phyloP scores from a whole-genome alignment of 768 basidiomycete genomes.

The Amyloporia xantha region DNA sequence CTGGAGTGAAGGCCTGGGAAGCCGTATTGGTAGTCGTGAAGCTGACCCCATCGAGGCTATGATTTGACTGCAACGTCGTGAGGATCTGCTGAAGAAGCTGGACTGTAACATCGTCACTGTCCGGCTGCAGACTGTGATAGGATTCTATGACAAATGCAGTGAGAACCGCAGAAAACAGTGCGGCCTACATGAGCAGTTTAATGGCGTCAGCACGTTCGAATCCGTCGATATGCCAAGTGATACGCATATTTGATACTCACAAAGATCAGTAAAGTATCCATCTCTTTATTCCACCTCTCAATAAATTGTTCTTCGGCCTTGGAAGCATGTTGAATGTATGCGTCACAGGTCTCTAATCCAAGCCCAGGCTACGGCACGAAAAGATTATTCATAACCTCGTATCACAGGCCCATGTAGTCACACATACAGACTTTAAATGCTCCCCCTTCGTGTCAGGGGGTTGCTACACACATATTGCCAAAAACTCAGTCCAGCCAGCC shows the following conservation, averaged over 20 bases:
- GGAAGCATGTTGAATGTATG: slow-evolving; percentile 4
- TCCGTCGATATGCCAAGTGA: neutral
- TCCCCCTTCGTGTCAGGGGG: no score
- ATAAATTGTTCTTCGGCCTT: slow-evolving; percentile 4
- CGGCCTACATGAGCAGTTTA: slow-evolving; percentile 23
- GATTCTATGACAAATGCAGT: slow-evolving; percentile 25
- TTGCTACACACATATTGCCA: no score
- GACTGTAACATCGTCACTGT: slow-evolving; percentile 13
- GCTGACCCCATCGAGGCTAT: neutral
- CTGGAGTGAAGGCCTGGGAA: slow-evolving; percentile 9
- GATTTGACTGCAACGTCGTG: neutral
- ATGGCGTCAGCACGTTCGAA: neutral
- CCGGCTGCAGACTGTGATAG: slow-evolving; percentile 16
- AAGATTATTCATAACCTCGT: no score
- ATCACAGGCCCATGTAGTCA: no score
- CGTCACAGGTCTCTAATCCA: neutral
- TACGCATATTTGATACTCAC: no score
- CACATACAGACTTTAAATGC: no score
- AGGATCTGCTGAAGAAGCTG: slow-evolving; percentile 5
- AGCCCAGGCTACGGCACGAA: neutral
- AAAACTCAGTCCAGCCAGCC: no score
- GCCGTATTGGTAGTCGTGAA: neutral
- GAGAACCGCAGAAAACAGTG: slow-evolving; percentile 24
- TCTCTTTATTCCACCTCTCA: slow-evolving; percentile 4
- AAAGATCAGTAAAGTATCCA: slow-evolving; percentile 13